Percentiles rank a stretch among this genome's conserved stretches.
These are phyloP conservation scores for Penicillium subrubescens DNA, from an alignment of 495 filamentous ascomycete genomes.

Conservation along the genomic window DNA sequence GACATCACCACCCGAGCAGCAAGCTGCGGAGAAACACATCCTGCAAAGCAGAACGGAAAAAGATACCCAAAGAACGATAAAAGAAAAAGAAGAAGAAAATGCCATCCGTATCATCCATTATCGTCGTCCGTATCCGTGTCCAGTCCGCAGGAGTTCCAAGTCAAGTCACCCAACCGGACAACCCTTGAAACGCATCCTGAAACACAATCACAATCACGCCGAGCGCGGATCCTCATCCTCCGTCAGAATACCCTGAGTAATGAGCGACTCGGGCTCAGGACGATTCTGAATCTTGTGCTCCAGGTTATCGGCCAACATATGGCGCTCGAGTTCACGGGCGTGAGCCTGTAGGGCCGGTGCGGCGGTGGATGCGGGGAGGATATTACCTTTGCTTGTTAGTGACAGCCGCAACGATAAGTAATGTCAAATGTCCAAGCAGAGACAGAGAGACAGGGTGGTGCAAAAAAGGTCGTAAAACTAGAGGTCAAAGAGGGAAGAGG, in stretches of 20 bases:
- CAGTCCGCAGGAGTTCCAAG: neutral
- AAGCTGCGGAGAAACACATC: neutral
- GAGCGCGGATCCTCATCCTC: constrained; percentile 57
- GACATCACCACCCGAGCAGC: constrained; percentile 28
- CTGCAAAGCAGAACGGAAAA: neutral
- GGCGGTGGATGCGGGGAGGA: constrained; percentile 67
- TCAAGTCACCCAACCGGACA: neutral
- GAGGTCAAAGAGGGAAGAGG: neutral
- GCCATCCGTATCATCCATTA: constrained; percentile 11
- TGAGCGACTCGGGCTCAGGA: constrained; percentile 71
- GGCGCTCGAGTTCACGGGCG: constrained; percentile 77
- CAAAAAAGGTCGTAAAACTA: neutral
- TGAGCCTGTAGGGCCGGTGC: constrained; percentile 75
- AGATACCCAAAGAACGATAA: neutral
- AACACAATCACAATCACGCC: constrained; percentile 6
- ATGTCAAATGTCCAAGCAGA: neutral
- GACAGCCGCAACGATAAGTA: neutral
- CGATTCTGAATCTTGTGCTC: constrained; percentile 80
- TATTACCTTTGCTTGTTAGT: constrained; percentile 61
- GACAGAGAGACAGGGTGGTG: neutral
- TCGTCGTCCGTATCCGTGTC: neutral
- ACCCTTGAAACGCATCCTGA: neutral
- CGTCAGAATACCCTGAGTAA: constrained; percentile 74
- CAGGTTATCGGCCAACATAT: constrained; percentile 81
- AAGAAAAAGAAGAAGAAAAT: constrained; percentile 7